Evolutionary conservation across 73 alveolate genomes (phyloP), one percentile per base, ranked within the genome.

Genomic region (Paramecium sonneborni): DNA sequence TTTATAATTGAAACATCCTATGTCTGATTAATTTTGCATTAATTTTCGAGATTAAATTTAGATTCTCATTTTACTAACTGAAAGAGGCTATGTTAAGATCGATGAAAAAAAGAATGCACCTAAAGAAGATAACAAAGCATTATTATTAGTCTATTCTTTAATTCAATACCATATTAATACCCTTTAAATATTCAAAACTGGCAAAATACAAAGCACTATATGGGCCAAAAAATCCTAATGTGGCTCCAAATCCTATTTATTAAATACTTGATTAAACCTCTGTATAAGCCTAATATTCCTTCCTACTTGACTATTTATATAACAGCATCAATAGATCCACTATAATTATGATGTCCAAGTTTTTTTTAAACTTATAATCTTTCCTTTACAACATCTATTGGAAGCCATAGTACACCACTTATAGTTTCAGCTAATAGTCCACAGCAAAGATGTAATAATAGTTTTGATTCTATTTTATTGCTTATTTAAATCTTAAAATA

Each of bases 171-270:
- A 52, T 43, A 41, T 14, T 18, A 30, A 24, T 88, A 56, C 97
- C 97, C 69, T 93, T 86, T 26, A 85, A 79, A 72, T 94, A 76
- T 92, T 98, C 99, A 88, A 97, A 98, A 85, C 97, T 97, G 62
- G 95, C 85, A 79, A 98, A 98, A 92, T 97, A 98, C 12, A 98
- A 93, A 6, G 99, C 99, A 6, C 98, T 95, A 68, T 96, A 98
- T 9, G 99, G 99, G 5, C 99, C 99, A 86, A 98, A 98, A 57
- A 97, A 93, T 38, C 95, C 95, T 24, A 98, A 96, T 1, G 99
- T 98, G 21, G 98, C 99, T 10, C 97, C 97, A 93, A 88, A 94
- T 15, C 97, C 84, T 62, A 62, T 30, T 30, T 6, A 7, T 62
- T 62, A 11, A 21, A 14, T n/a, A 52, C 10, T 32, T 62, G 6